Percentiles rank a stretch among this genome's conserved stretches.
Conservation (phyloP, 345 rosid genomes). For the Linum lewisii region DNA sequence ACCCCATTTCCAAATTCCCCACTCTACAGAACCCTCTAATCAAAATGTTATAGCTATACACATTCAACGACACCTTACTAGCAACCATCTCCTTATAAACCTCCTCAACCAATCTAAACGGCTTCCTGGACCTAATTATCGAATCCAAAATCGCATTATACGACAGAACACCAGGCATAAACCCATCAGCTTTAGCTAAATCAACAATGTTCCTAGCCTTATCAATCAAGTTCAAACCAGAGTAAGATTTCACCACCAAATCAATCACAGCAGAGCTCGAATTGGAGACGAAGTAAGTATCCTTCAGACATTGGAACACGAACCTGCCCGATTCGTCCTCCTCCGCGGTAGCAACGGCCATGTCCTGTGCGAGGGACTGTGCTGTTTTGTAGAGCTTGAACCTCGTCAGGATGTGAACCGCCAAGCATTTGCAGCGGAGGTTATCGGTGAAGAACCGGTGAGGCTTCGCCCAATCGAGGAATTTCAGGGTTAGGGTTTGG, state of each 20-base stretch:
- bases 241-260: slow-evolving; percentile 72
- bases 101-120: slow-evolving; percentile 43
- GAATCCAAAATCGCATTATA: slow-evolving; percentile 81
- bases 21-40: slow-evolving; percentile 68
- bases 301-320: slow-evolving; percentile 52
- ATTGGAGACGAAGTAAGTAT: slow-evolving; percentile 43
- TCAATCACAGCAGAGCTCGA: slow-evolving; percentile 84
- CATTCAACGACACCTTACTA: slow-evolving; percentile 59
- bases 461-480: slow-evolving; percentile 62
- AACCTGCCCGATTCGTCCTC: slow-evolving; percentile 35
- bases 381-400: slow-evolving; percentile 79
- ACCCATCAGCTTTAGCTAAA: slow-evolving; percentile 55
- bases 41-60: slow-evolving; percentile 70
- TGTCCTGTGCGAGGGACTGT: slow-evolving; percentile 53
- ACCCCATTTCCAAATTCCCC: slow-evolving; percentile 64
- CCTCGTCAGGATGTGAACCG: slow-evolving; percentile 72
- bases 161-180: slow-evolving; percentile 87
- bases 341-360: slow-evolving; percentile 33
- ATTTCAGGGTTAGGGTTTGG: slow-evolving; percentile 37
- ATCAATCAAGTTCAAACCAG: slow-evolving; percentile 44
- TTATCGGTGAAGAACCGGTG: slow-evolving; percentile 42
- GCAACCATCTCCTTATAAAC: slow-evolving; percentile 49
- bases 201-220: slow-evolving; percentile 48
- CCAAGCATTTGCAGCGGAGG: slow-evolving; percentile 53
- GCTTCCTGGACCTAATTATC: slow-evolving; percentile 42